These are phyloP conservation scores for Spiraea crenata DNA, from an alignment of 331 rosid species.

Conservation along the genomic window DNA sequence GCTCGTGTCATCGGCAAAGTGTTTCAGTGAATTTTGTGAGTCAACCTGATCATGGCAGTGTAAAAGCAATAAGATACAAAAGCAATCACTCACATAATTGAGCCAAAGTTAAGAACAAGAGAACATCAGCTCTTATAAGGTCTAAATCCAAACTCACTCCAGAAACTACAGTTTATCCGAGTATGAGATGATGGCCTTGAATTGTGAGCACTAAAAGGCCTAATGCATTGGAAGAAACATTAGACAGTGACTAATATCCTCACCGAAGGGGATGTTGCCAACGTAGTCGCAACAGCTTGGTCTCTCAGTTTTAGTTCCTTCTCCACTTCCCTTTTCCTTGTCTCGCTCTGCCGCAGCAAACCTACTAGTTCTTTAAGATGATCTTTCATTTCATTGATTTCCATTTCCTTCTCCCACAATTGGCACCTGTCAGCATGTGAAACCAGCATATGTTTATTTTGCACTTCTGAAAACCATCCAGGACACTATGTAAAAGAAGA, in stretches of 20 bases:
- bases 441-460: not conserved
- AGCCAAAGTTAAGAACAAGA: conserved; percentile 16
- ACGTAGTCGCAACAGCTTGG: conserved; percentile 61
- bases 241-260: conserved; percentile 26
- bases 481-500: not conserved
- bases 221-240: not conserved
- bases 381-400: conserved; percentile 95
- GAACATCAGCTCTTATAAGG: not conserved
- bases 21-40: conserved; percentile 66
- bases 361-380: conserved; percentile 96
- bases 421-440: conserved; percentile 64
- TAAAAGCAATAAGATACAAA: conserved; percentile 24
- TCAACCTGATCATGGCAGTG: conserved; percentile 51
- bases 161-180: no score
- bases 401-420: conserved; percentile 90
- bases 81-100: not conserved
- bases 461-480: not conserved
- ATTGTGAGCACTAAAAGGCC: no score
- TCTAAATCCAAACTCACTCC: no score
- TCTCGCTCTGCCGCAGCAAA: conserved; percentile 92
- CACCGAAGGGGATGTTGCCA: conserved; percentile 79
- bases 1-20: conserved; percentile 58
- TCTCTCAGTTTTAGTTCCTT: conserved; percentile 93
- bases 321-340: conserved; percentile 87
- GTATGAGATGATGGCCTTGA: not conserved